Evolutionary conservation across 148 eudicot genomes (phyloP).

Genomic region (Persicaria maculosa): DNA sequence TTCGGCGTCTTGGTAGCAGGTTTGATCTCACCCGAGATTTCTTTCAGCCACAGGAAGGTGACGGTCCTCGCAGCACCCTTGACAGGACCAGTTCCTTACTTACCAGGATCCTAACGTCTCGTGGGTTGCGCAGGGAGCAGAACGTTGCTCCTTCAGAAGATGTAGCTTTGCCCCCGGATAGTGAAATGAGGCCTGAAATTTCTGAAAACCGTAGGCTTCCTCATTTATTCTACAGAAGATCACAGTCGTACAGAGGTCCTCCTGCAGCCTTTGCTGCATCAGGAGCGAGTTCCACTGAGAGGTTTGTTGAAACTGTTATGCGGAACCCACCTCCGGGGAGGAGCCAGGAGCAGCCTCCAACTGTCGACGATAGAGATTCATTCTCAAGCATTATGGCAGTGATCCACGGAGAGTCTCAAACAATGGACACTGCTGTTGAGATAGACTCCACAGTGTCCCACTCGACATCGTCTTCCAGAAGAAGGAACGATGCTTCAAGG

Average conservation of each 20-base stretch:
- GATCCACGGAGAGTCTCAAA: slow-evolving; percentile 85
- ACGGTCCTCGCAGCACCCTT: slow-evolving; percentile 31
- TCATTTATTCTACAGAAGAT: slow-evolving; percentile 48
- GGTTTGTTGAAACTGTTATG: slow-evolving; percentile 42
- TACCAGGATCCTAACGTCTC: slow-evolving; percentile 50
- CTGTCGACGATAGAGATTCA: slow-evolving; percentile 85
- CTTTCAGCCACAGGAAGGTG: slow-evolving; percentile 32
- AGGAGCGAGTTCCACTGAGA: slow-evolving; percentile 32
- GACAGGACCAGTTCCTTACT: slow-evolving; percentile 49
- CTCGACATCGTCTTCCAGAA: slow-evolving; percentile 77
- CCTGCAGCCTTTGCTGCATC: slow-evolving; percentile 25
- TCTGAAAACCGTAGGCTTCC: slow-evolving; percentile 40
- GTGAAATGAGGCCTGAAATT: slow-evolving; percentile 30
- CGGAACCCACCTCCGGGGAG: slow-evolving; percentile 40
- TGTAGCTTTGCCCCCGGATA: slow-evolving; percentile 43
- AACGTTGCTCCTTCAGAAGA: slow-evolving; percentile 35
- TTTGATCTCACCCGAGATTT: slow-evolving; percentile 57
- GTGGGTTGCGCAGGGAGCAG: slow-evolving; percentile 65
- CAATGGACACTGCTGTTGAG: slow-evolving; percentile 75
- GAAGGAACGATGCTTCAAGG: slow-evolving; percentile 58
- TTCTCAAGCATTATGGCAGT: slow-evolving; percentile 89
- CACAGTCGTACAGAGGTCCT: slow-evolving; percentile 37
- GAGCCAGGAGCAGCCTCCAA: slow-evolving; percentile 40
- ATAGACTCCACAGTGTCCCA: slow-evolving; percentile 76
- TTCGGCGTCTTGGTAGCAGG: slow-evolving; percentile 69